These are phyloP conservation scores for Raphanus sativus DNA, from an alignment of 345 rosid genomes.

Conservation along the genomic window DNA sequence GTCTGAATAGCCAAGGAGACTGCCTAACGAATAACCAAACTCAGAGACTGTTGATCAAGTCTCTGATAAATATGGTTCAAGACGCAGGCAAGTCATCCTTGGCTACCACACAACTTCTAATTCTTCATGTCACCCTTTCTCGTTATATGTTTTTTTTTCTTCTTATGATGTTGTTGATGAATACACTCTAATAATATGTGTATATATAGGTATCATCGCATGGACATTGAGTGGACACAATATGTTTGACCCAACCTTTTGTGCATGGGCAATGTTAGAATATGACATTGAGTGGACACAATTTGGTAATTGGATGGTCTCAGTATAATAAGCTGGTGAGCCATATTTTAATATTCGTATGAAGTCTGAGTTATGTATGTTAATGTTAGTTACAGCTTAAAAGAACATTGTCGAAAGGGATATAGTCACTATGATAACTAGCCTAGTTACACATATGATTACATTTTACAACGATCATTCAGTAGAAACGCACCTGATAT, in stretches of 20 bases:
- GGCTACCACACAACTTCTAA: conserved; percentile 34
- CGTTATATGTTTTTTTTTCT: not conserved
- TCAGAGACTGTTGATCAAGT: conserved; percentile 14
- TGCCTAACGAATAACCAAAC: conserved; percentile 28
- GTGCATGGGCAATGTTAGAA: conserved; percentile 28
- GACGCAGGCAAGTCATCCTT: conserved; percentile 42
- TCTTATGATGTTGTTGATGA: conserved; percentile 5
- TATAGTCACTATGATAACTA: no score
- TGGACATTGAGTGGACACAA: conserved; percentile 18
- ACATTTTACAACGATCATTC: not conserved
- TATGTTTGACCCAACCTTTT: conserved; percentile 30
- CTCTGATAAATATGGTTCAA: conserved; percentile 12
- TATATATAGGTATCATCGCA: conserved; percentile 19
- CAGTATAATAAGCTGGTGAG: conserved; percentile 10
- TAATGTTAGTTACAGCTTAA: not conserved
- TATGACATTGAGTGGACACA: no score
- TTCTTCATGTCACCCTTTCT: conserved; percentile 31
- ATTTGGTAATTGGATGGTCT: conserved; percentile 1
- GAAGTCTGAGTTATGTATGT: not conserved
- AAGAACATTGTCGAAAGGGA: not conserved
- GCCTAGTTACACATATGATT: not conserved
- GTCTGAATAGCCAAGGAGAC: conserved; percentile 40
- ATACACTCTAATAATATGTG: not conserved
- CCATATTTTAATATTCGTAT: conserved; percentile 5
- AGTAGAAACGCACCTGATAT: not conserved